phyloP scores from a whole-genome alignment of 345 rosid genomes.

The Brassica cretica region DNA sequence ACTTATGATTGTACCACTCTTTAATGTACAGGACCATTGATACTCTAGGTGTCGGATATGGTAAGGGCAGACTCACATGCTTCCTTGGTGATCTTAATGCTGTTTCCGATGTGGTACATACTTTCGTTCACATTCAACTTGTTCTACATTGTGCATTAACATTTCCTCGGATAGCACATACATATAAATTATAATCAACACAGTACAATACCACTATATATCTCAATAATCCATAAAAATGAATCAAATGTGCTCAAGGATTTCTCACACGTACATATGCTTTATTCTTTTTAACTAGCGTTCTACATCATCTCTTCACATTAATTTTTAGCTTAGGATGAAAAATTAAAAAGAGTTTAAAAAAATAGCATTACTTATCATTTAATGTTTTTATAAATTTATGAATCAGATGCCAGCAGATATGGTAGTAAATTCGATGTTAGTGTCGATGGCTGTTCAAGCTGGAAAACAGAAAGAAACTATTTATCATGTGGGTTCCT shows the following conservation, averaged over 20 bases:
- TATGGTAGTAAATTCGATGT: slow-evolving; percentile 74
- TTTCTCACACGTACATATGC: not conserved
- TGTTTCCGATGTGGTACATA: slow-evolving; percentile 65
- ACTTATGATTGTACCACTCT: not conserved
- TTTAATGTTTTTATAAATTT: not conserved
- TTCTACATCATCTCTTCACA: not conserved
- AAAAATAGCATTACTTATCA: not conserved
- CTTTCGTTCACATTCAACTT: not conserved
- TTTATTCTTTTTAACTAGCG: not conserved
- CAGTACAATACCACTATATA: not conserved
- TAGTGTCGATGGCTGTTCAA: slow-evolving; percentile 59
- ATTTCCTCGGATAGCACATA: not conserved
- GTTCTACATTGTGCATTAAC: not conserved
- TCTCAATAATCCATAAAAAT: not conserved
- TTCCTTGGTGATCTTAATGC: slow-evolving; percentile 64
- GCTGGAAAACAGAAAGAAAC: slow-evolving; percentile 31
- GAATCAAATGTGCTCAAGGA: not conserved
- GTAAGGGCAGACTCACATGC: slow-evolving; percentile 74
- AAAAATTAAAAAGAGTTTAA: not conserved
- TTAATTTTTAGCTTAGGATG: not conserved
- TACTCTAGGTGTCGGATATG: slow-evolving; percentile 68
- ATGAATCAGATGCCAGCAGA: slow-evolving; percentile 71
- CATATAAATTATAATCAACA: not conserved
- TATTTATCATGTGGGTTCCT: slow-evolving; percentile 83
- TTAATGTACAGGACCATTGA: slow-evolving; percentile 68